Percentiles rank a stretch among this genome's conserved stretches.
phyloP scores from a whole-genome alignment of 495 filamentous ascomycete species.

The Neurospora sp. region DNA sequence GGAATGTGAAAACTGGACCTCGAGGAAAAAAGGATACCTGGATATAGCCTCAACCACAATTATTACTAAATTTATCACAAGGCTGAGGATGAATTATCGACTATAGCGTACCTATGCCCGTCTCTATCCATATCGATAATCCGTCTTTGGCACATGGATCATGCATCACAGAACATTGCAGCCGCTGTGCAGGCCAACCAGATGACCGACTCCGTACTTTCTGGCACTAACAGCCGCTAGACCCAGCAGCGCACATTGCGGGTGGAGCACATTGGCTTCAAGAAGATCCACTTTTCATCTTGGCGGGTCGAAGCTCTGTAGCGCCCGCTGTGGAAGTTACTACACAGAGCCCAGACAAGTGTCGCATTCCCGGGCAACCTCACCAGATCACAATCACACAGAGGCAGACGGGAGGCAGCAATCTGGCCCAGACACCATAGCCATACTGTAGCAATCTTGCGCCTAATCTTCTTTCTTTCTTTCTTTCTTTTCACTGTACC shows the following conservation, averaged over 20 bases:
- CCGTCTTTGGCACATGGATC: background rate
- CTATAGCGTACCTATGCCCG: background rate
- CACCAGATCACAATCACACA: background rate
- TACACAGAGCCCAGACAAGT: too few relatives aligned
- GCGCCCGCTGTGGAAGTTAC: too few relatives aligned
- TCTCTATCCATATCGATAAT: background rate
- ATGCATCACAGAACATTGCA: background rate
- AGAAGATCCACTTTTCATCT: slow-evolving; percentile 1
- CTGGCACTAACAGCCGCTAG: background rate
- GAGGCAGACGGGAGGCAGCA: background rate
- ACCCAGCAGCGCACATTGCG: background rate
- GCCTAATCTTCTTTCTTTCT: background rate
- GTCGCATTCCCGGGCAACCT: slow-evolving; percentile 21
- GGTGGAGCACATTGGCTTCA: background rate
- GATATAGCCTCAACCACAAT: background rate
- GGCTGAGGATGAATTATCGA: background rate
- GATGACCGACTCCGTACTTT: background rate
- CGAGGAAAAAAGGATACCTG: too few relatives aligned
- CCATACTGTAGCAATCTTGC: background rate
- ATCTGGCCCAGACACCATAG: background rate
- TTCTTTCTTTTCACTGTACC: background rate
- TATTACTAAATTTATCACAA: background rate
- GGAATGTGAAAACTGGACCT: background rate
- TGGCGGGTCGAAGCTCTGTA: slow-evolving; percentile 6
- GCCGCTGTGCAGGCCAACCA: background rate